Conservation (phyloP, 768 basidiomycete species). For the Clavaria fumosa region DNA sequence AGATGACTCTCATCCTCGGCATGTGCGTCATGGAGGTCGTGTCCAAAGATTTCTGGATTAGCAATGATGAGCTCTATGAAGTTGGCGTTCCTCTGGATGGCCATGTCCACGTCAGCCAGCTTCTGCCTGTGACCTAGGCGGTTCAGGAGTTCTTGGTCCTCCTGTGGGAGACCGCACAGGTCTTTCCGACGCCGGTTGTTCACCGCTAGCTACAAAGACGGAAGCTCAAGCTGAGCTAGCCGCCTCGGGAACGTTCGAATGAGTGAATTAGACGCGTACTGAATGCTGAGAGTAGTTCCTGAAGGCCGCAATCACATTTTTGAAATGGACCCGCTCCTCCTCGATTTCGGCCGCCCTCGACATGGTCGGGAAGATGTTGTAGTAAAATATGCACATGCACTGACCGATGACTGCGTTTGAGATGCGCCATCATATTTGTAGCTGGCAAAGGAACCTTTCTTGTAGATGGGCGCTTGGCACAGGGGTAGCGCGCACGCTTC, state of each 20-base stretch:
- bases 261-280: constrained; percentile 24
- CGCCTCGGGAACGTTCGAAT: background rate
- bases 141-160: constrained; percentile 56
- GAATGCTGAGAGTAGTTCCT: constrained; percentile 62
- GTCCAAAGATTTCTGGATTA: constrained; percentile 70
- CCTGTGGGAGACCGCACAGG: constrained; percentile 48
- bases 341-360: constrained; percentile 14
- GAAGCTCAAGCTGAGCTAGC: background rate
- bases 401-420: no score
- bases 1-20: constrained; percentile 13
- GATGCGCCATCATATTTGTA: no score
- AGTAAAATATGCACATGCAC: no score
- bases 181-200: constrained; percentile 62
- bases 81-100: constrained; percentile 65
- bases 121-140: constrained; percentile 63
- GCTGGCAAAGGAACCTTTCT: no score
- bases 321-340: constrained; percentile 59
- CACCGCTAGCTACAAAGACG: constrained; percentile 27
- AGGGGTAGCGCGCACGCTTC: constrained; percentile 11
- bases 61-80: constrained; percentile 64
- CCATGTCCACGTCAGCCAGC: constrained; percentile 63
- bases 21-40: constrained; percentile 24
- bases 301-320: constrained; percentile 62
- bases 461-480: constrained; percentile 10
- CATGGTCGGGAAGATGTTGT: no score